Evolutionary conservation across 371 early-diverging fungal genomes (phyloP).

Genomic region (Haplosporangium sp.): DNA sequence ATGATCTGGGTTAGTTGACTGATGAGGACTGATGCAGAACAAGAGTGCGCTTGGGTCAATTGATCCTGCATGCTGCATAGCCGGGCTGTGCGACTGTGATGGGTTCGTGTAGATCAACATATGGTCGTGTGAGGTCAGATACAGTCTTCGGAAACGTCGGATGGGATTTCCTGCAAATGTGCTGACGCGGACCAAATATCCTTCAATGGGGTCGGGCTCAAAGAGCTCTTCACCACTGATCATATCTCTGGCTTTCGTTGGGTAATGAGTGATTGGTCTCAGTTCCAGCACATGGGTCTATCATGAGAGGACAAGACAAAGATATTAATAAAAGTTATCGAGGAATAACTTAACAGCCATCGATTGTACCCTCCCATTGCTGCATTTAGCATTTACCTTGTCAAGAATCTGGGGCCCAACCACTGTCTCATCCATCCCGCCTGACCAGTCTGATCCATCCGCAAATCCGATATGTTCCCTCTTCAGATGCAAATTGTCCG

Average conservation of each 20-base stretch:
- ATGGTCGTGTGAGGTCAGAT: slow-evolving; percentile 67
- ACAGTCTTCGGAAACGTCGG: slow-evolving; percentile 49
- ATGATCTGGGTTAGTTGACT: slow-evolving; percentile 43
- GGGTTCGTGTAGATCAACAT: slow-evolving; percentile 58
- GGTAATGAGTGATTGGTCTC: slow-evolving; percentile 64
- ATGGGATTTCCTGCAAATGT: slow-evolving; percentile 60
- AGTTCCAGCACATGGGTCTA: slow-evolving; percentile 69
- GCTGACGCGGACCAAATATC: slow-evolving; percentile 59
- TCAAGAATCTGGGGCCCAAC: slow-evolving; percentile 52
- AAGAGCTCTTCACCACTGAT: slow-evolving; percentile 42
- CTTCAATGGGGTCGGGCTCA: slow-evolving; percentile 70
- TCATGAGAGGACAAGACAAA: not conserved
- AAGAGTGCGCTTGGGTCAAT: slow-evolving; percentile 40
- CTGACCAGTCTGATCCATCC: slow-evolving; percentile 48
- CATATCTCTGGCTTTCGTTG: slow-evolving; percentile 49
- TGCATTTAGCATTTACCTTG: slow-evolving; percentile 18
- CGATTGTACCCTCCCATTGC: not conserved
- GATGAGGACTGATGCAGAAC: slow-evolving; percentile 52
- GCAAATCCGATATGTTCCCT: slow-evolving; percentile 52
- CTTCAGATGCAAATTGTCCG: slow-evolving; percentile 30
- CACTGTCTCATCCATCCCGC: slow-evolving; percentile 43
- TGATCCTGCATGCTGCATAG: slow-evolving; percentile 31
- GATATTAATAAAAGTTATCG: not conserved
- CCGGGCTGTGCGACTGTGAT: slow-evolving; percentile 39
- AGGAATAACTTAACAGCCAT: not conserved